Evolutionary conservation across 306 rosid species (phyloP).

Genomic region (Prinsepia uniflora): DNA sequence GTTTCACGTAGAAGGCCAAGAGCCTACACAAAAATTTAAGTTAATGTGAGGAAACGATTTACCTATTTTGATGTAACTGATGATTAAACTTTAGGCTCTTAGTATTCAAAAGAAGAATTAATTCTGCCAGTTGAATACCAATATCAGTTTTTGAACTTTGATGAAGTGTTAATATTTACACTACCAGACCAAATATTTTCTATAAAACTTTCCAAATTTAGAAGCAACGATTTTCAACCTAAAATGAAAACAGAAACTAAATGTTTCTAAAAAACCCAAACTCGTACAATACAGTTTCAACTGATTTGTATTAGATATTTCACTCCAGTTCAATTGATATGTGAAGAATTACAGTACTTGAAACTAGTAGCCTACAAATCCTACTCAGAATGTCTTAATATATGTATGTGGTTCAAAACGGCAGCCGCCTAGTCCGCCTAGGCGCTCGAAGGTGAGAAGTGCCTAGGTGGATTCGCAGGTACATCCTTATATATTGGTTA

Average conservation of each 20-base stretch:
- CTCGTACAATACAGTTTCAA: not conserved
- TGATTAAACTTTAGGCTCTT: not conserved
- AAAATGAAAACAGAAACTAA: not conserved
- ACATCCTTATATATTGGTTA: no score
- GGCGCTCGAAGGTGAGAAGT: no score
- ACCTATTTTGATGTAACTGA: not conserved
- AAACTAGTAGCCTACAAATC: not conserved
- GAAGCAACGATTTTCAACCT: not conserved
- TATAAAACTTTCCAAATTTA: not conserved
- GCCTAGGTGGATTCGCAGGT: no score
- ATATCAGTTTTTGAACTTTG: not conserved
- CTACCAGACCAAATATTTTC: not conserved
- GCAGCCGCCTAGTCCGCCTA: no score
- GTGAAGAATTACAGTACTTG: not conserved
- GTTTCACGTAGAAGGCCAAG: conserved; percentile 74
- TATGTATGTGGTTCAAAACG: no score
- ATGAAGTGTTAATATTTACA: not conserved
- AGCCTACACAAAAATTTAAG: conserved; percentile 54
- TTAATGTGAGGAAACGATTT: not conserved
- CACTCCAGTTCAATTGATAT: not conserved
- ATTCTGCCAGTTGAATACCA: no score
- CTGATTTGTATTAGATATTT: not conserved
- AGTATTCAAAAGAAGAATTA: not conserved
- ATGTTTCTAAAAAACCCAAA: not conserved
- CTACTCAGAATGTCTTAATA: not conserved